Evolutionary conservation across 78 protist genomes (phyloP), one percentile per base, ranked within the genome.

Genomic region (Dictyostelium purpureum): DNA sequence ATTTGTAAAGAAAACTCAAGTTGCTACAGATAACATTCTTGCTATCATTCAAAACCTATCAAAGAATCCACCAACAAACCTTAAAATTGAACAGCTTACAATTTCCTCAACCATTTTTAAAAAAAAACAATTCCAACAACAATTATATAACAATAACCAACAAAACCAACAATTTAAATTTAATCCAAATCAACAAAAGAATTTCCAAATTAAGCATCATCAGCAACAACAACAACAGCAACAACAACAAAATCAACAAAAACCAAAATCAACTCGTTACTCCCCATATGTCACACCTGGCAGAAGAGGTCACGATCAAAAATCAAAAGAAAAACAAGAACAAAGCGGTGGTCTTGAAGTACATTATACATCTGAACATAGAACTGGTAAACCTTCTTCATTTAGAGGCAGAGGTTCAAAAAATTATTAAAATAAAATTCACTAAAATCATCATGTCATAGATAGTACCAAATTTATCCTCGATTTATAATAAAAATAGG

Each of bases 341-440:
- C 26, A 40, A 40, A 18, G n/a, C 2, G 54, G 26, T 6, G 63
- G 35, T 11, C 43, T 67, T 54, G 61, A 63, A 21, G 18, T 82
- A 21, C 70, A 82, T 7, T 56, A 52, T 37, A 18, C 5, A 7
- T 10, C 71, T 14, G 71, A 63, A 63, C 54, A 49, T 49, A 85
- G 73, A 35, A 4, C 31, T 18, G 73, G 73, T 16, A 85, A 70
- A 47, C 80, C 80, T 9, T 54, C 63, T 12, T 5, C 16, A 10
- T 85, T 85, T 45, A 85, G 73, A 73, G 92, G 92, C 0, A 85
- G 92, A 61, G 92, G 92, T 54, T 18, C 35, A n/a, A 85, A 74
- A 66, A 85, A 65, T 66, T 85, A 33, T 47, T 85, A 85, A 83
- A 71, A 38, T 43, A 31, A 10, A 18, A 70, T 35, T 52, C 31